A percentile compares a stretch with the other conserved stretches of the same genome.
phyloP scores from a whole-genome alignment of 495 filamentous ascomycete genomes.

The Oleoguttula mirabilis region DNA sequence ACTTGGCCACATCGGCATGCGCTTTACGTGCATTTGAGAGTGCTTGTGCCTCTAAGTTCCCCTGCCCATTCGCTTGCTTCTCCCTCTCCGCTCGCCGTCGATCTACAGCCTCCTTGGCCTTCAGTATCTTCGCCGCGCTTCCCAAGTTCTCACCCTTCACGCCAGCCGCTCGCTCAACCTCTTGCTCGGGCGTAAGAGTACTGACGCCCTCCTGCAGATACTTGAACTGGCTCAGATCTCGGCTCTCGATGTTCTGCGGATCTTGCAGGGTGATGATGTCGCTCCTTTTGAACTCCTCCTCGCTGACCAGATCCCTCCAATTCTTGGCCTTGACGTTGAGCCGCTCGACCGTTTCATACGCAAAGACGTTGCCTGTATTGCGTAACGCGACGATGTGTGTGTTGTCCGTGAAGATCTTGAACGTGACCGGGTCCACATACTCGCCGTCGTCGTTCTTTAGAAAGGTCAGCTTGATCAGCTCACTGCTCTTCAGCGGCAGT shows the following conservation, averaged over 20 bases:
- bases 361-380: constrained; percentile 87
- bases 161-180: constrained; percentile 45
- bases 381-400: constrained; percentile 87
- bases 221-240: constrained; percentile 82
- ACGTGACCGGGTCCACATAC: constrained; percentile 90
- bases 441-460: constrained; percentile 88
- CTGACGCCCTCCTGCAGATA: constrained; percentile 74
- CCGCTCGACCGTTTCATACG: constrained; percentile 86
- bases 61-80: constrained; percentile 19
- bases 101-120: constrained; percentile 82
- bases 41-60: constrained; percentile 28
- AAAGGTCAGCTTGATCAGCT: constrained; percentile 84
- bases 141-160: constrained; percentile 70
- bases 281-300: constrained; percentile 73
- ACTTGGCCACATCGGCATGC: constrained; percentile 26
- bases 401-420: constrained; percentile 95
- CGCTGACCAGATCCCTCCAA: constrained; percentile 84
- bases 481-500: constrained; percentile 58
- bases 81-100: constrained; percentile 56
- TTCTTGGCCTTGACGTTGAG: constrained; percentile 97
- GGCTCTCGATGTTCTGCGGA: constrained; percentile 73
- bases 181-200: constrained; percentile 50
- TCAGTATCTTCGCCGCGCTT: constrained; percentile 73
- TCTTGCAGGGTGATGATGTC: constrained; percentile 97
- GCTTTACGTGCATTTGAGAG: constrained; percentile 31